Percentiles rank a stretch among this genome's conserved stretches.
phyloP scores from a whole-genome alignment of 371 early-diverging fungal genomes.

The Syncephalis fuscata region DNA sequence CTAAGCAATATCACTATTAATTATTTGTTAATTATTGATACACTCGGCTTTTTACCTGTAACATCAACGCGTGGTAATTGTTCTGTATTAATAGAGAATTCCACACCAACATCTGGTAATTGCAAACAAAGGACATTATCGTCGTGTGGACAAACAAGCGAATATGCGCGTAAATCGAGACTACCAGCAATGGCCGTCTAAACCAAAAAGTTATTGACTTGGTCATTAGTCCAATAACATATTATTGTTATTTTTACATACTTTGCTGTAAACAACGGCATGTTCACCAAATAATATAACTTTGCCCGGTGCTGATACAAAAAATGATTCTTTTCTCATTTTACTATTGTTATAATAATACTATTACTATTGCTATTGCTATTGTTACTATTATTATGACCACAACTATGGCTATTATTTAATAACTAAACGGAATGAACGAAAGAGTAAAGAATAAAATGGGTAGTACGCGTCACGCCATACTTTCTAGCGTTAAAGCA shows the following conservation, averaged over 20 bases:
- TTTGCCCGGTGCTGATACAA: slow-evolving; percentile 84
- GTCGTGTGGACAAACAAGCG: not conserved
- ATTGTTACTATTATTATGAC: no score
- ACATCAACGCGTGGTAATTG: not conserved
- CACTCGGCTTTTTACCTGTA: no score
- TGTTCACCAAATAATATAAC: slow-evolving; percentile 96
- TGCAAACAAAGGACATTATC: not conserved
- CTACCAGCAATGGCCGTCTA: slow-evolving; percentile 23
- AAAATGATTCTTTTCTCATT: slow-evolving; percentile 11
- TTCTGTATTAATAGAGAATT: not conserved
- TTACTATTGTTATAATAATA: no score
- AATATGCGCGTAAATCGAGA: slow-evolving; percentile 16
- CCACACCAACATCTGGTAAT: not conserved
- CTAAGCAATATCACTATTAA: not conserved
- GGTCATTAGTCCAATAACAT: not conserved
- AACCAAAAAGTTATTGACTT: slow-evolving; percentile 1
- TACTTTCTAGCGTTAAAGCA: no score
- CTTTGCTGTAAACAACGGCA: slow-evolving; percentile 92
- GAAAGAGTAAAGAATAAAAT: no score
- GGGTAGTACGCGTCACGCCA: no score
- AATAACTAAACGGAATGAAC: no score
- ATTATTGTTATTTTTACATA: slow-evolving; percentile 8
- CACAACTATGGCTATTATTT: no score
- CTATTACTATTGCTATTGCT: no score
- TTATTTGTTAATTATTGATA: no score